Percentiles rank a stretch among this genome's conserved stretches.
phyloP scores from a whole-genome alignment of 164 flowering plant species.

The Stephania cephalantha region DNA sequence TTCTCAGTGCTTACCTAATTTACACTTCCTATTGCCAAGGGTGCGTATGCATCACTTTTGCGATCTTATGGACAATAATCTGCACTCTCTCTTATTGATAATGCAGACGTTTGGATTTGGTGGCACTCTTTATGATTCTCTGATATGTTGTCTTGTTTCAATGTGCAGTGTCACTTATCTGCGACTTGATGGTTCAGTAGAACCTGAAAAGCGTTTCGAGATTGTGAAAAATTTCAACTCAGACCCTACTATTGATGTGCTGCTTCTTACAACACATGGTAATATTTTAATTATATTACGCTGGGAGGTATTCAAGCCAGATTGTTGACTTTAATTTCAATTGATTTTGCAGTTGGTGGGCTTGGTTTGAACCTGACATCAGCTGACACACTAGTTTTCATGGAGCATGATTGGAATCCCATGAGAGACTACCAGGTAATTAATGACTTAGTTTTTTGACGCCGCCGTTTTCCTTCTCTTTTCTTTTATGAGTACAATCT shows the following conservation, averaged over 20 bases:
- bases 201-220: slow-evolving; percentile 87
- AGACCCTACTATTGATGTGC: slow-evolving; percentile 93
- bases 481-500: too few species aligned
- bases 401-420: slow-evolving; percentile 99
- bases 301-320: not conserved
- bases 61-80: not conserved
- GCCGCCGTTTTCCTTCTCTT: too few species aligned
- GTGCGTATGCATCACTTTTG: not conserved
- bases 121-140: not conserved
- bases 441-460: too few species aligned
- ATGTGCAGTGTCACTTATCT: slow-evolving; percentile 75
- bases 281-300: slow-evolving; percentile 13
- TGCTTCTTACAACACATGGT: slow-evolving; percentile 98
- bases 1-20: not conserved
- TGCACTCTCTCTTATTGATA: not conserved
- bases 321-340: slow-evolving; percentile 5
- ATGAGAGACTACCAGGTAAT: slow-evolving; percentile 98
- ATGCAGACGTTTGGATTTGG: not conserved
- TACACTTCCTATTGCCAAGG: not conserved
- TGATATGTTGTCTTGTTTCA: slow-evolving; percentile 14
- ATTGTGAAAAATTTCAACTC: slow-evolving; percentile 97
- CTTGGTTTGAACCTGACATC: slow-evolving; percentile 97
- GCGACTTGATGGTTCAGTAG: slow-evolving; percentile 96
- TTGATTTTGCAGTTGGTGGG: slow-evolving; percentile 74
- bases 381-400: slow-evolving; percentile 91